Base-by-base conservation (phyloP, 1,284 basidiomycete species). In the Ganoderma meredithae region DNA sequence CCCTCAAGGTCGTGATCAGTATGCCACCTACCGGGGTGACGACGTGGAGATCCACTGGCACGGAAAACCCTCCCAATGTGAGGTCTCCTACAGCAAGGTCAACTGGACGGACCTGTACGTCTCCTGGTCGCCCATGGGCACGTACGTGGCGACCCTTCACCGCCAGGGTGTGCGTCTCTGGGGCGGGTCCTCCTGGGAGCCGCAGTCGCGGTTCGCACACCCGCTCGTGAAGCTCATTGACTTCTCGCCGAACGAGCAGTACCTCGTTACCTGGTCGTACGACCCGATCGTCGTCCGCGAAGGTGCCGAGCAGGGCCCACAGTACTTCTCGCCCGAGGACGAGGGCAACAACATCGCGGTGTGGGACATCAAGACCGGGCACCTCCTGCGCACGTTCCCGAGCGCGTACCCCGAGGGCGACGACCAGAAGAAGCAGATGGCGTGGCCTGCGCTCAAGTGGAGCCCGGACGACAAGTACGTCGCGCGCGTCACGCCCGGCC, bases 381-480 rank as follows among this genome's bases (percentile, higher is more conserved):
- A 94, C 74, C 88, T 99, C 40, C 88, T 99, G 64, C 95, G 98
- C 68, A 97, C 97, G 2, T 99, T 99, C 84, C 92, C 95, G 25
- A 87, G 89, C n/a, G 79, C 82, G 60, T 80, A 82, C 56, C 83
- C 82, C 65, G 90, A 91, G 70, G 84, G 82, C 68, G 90, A 88
- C 47, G 83, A 85, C 17, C 81, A 83, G 69, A 95, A 93, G 81
- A 92, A 91, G 74, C 91, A 93, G 76, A 91, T 95, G 88, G 90
- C 90, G 74, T 99, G 98, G 97, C 98, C 98, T 9, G 91, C 92
- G 53, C 85, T 99, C 78, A 99, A 99, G 84, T 99, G 97, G 97
- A 98, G 95, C 72, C 90, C 95, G 2, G 98, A 99, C 81, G 98
- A 99, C 82, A 93, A 95, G 80, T 98, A 92, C 82, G 94, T 97